Base-by-base conservation (phyloP, 495 filamentous ascomycete species). In the Xylaria castorea region DNA sequence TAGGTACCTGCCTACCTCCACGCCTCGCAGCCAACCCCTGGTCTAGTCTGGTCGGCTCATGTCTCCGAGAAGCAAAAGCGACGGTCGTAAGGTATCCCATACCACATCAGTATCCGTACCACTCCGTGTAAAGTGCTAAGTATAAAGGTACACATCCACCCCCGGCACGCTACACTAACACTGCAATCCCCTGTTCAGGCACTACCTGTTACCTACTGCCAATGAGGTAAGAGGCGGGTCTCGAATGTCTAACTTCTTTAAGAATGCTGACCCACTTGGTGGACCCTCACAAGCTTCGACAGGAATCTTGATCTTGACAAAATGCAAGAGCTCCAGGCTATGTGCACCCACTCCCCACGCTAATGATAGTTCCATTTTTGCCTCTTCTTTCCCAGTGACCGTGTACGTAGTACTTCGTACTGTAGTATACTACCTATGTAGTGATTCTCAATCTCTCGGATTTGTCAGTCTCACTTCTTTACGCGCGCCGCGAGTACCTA, bases 41-140 rank as follows among this genome's bases (percentile, higher is more conserved):
- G 51, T 67, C 70, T 51, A 57, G 46, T 71, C 27, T 64, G 16
- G 70, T 72, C 70, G 70, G 70, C 70, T 72, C 70, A 67, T 18
- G 51, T 72, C 70, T 72, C 70, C 70, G 70, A 72, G 63, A 34
- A 32, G 70, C 63, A 72, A 72, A 67, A 71, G 50, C 42, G 63
- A 66, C 70, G 30, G 70, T 72, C 70, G 62, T 72, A 46, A 72
- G 38, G 70, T 70, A 69, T 60, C 22, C 51, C 66, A 34, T 55
- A 7, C 51, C 50, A 3, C 44, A n/a, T 18, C 25, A 34, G 27
- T 32, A 60, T 51, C 44, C 46, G 65, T 67, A 38, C 66, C 50
- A 68, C 66, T 40, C 20, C 34, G 32, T 61, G 57, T 61, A 38
- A 38, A 22, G 57, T 48, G 66, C 66, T 57, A 34, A 40, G 30